phyloP scores from a whole-genome alignment of 768 basidiomycete species.

The Phaeolepiota aurea region DNA sequence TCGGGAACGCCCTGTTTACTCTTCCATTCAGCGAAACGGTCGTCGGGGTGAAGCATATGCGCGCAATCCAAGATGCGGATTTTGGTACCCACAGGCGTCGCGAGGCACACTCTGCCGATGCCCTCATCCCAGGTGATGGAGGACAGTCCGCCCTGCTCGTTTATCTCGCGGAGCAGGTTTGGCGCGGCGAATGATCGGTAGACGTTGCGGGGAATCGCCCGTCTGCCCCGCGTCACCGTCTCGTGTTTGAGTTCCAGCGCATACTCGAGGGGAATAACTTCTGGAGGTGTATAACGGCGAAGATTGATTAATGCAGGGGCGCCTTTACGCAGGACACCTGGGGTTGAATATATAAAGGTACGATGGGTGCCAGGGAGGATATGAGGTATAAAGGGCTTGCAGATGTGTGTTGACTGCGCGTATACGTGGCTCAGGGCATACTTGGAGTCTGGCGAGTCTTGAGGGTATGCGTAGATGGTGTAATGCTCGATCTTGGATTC shows the following conservation, averaged over 20 bases:
- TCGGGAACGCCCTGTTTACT: conserved; percentile 17
- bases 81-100: conserved; percentile 26
- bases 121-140: conserved; percentile 61
- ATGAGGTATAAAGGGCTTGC: conserved; percentile 10
- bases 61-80: conserved; percentile 46
- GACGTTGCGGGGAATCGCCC: no score
- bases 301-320: conserved; percentile 25
- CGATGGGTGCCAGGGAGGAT: conserved; percentile 36
- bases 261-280: conserved; percentile 8
- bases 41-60: conserved; percentile 15
- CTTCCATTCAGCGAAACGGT: conserved; percentile 21
- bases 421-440: conserved; percentile 13
- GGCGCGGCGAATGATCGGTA: conserved; percentile 7
- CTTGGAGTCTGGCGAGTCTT: conserved; percentile 3
- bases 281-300: conserved; percentile 28
- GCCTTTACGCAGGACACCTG: conserved; percentile 21
- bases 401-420: conserved; percentile 5
- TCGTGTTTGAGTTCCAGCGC: not conserved
- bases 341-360: conserved; percentile 30
- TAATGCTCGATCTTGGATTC: conserved; percentile 25
- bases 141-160: conserved; percentile 24
- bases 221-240: conserved; percentile 15
- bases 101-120: conserved; percentile 50
- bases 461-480: conserved; percentile 13
- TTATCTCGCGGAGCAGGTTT: conserved; percentile 7